Percentiles rank a stretch among this genome's conserved stretches.
phyloP scores from a whole-genome alignment of 2,329 filamentous ascomycete species.

The Exophiala sp. region DNA sequence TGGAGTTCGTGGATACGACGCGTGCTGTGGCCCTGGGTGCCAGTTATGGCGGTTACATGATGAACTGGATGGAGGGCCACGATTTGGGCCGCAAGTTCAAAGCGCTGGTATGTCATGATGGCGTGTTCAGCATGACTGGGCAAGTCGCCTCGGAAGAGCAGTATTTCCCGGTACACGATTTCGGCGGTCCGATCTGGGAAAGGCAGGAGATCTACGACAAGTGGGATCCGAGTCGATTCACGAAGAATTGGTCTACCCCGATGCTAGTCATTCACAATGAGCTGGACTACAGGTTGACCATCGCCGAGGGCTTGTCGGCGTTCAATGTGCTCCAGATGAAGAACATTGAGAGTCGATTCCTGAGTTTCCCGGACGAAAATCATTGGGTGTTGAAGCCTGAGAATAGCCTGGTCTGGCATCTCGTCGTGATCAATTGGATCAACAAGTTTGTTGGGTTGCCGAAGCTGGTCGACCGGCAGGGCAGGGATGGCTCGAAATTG shows the following conservation, averaged over 20 bases:
- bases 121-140: conserved; percentile 38
- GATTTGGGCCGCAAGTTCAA: conserved; percentile 55
- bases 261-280: conserved; percentile 88
- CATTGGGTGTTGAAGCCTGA: conserved; percentile 88
- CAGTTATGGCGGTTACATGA: conserved; percentile 59
- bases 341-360: conserved; percentile 70
- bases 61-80: conserved; percentile 58
- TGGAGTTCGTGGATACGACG: conserved; percentile 52
- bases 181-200: conserved; percentile 51
- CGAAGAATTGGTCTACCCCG: conserved; percentile 75
- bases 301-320: conserved; percentile 77
- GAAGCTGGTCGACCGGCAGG: conserved; percentile 38
- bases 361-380: conserved; percentile 77
- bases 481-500: conserved; percentile 24
- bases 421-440: conserved; percentile 76
- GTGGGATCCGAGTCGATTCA: conserved; percentile 57
- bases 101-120: conserved; percentile 54
- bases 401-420: conserved; percentile 87
- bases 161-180: conserved; percentile 54
- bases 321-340: conserved; percentile 81
- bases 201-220: conserved; percentile 50
- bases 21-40: conserved; percentile 53
- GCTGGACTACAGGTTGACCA: conserved; percentile 80
- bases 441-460: conserved; percentile 56
- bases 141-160: conserved; percentile 51